These are phyloP conservation scores for Stagonosporopsis cucurbitacearum DNA, from an alignment of 2,329 filamentous ascomycete species.

Conservation along the genomic window DNA sequence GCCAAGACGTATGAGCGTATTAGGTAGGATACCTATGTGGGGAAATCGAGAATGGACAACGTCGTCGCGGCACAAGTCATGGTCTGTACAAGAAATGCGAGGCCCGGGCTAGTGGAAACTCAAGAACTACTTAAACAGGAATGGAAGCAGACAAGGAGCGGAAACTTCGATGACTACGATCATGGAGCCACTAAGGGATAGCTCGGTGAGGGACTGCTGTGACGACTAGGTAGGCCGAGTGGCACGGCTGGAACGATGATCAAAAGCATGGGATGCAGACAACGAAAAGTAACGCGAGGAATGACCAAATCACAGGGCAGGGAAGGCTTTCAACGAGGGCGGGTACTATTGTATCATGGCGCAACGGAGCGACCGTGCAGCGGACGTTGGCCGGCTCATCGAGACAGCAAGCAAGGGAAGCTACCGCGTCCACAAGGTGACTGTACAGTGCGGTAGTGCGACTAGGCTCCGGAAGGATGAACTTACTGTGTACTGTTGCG, in stretches of 20 bases:
- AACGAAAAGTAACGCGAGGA: slow-evolving; percentile 44
- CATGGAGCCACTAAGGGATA: slow-evolving; percentile 43
- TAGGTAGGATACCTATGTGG: slow-evolving; percentile 43
- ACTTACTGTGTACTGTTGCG: slow-evolving; percentile 37
- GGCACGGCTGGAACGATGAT: slow-evolving; percentile 50
- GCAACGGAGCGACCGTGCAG: slow-evolving; percentile 50
- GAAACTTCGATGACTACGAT: slow-evolving; percentile 37
- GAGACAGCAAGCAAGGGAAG: slow-evolving; percentile 36
- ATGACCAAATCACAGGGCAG: slow-evolving; percentile 45
- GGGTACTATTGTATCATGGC: slow-evolving; percentile 51
- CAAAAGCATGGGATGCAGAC: slow-evolving; percentile 41
- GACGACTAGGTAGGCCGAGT: slow-evolving; percentile 43
- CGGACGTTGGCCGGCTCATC: slow-evolving; percentile 38
- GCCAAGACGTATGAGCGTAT: slow-evolving; percentile 48
- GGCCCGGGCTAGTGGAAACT: slow-evolving; percentile 42
- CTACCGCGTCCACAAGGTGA: slow-evolving; percentile 34
- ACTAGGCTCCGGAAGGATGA: slow-evolving; percentile 34
- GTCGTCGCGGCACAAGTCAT: slow-evolving; percentile 44
- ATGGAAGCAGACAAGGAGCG: slow-evolving; percentile 45
- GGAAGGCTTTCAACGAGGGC: slow-evolving; percentile 36
- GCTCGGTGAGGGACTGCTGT: slow-evolving; percentile 45
- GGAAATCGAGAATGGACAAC: slow-evolving; percentile 37
- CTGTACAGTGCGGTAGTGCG: slow-evolving; percentile 40
- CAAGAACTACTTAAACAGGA: slow-evolving; percentile 39
- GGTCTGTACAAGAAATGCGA: slow-evolving; percentile 32